A percentile compares a stretch with the other conserved stretches of the same genome.
Evolutionary conservation across 176 grass and related monocot species (phyloP).

Genomic region (Chrysopogon serrulatus): DNA sequence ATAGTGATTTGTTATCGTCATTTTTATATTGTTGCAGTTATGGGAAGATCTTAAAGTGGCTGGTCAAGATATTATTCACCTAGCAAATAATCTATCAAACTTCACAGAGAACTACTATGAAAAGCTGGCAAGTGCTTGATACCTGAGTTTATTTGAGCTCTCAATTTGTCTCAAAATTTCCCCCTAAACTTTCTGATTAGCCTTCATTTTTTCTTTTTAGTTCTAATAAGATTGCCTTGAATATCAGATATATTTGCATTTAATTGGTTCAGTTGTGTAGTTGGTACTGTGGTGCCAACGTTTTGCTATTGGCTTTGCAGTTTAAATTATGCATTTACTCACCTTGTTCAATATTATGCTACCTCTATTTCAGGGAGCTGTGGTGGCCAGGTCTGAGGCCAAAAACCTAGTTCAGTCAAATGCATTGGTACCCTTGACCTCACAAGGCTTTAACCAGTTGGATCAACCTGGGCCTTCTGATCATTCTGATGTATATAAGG

Average conservation of each 20-base stretch:
- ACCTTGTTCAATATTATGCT: conserved; percentile 3
- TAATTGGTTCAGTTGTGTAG: background rate
- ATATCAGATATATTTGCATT: conserved; percentile 12
- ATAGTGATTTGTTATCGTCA: background rate
- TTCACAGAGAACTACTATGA: conserved; percentile 54
- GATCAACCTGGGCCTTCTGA: conserved; percentile 42
- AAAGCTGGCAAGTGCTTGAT: conserved; percentile 50
- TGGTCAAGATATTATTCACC: conserved; percentile 63
- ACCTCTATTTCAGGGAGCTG: conserved; percentile 36
- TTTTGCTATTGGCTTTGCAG: background rate
- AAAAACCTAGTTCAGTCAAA: conserved; percentile 32
- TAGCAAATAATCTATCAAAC: conserved; percentile 78
- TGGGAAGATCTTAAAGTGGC: conserved; percentile 72
- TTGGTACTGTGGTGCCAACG: conserved; percentile 5
- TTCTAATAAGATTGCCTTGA: background rate
- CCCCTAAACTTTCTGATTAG: background rate
- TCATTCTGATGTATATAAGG: conserved; percentile 23
- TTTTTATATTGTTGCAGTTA: conserved; percentile 49
- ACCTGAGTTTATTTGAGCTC: conserved; percentile 13
- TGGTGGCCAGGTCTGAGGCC: conserved; percentile 9
- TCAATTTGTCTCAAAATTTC: background rate
- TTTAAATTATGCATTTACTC: background rate
- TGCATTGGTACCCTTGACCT: conserved; percentile 16
- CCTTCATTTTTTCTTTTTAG: background rate
- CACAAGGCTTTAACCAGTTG: conserved; percentile 20